These are phyloP conservation scores for Protomyces inouyei DNA, from an alignment of 1,139 yeast genomes.

Conservation along the genomic window DNA sequence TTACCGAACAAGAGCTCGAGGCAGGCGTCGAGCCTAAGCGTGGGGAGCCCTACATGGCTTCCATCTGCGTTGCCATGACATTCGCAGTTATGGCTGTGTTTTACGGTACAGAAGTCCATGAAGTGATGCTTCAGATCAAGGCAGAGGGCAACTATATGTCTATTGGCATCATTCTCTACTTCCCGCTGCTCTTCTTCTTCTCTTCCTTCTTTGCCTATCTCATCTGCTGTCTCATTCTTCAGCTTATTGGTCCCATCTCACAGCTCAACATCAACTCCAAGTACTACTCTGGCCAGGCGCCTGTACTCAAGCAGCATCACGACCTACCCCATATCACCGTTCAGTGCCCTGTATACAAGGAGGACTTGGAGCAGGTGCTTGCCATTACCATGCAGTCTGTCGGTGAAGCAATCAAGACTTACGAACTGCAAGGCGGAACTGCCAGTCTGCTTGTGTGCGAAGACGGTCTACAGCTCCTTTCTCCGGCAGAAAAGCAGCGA, in stretches of 20 bases:
- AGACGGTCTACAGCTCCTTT: constrained; percentile 29
- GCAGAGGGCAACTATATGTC: constrained; percentile 26
- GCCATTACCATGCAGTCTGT: constrained; percentile 29
- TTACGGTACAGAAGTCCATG: constrained; percentile 24
- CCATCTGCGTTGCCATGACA: constrained; percentile 27
- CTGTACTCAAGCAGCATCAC: constrained; percentile 16
- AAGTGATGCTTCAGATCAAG: constrained; percentile 18
- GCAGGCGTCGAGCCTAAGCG: constrained; percentile 20
- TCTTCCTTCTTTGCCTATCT: constrained; percentile 28
- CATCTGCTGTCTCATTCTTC: constrained; percentile 22
- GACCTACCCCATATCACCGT: constrained; percentile 30
- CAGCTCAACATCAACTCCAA: constrained; percentile 29
- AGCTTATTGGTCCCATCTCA: constrained; percentile 31
- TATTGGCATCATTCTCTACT: constrained; percentile 21
- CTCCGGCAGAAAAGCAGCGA: constrained; percentile 12
- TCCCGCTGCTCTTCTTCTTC: constrained; percentile 27
- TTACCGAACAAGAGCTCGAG: constrained; percentile 6
- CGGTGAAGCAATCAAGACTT: constrained; percentile 28
- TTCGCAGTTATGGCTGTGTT: constrained; percentile 26
- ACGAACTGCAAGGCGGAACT: constrained; percentile 31
- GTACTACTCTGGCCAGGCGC: constrained; percentile 30
- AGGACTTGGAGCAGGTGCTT: constrained; percentile 29
- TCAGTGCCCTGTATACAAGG: constrained; percentile 32
- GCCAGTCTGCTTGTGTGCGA: constrained; percentile 29
- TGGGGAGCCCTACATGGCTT: constrained; percentile 20